phyloP scores from a whole-genome alignment of 768 basidiomycete species.

The Melanogaster broomeanus region DNA sequence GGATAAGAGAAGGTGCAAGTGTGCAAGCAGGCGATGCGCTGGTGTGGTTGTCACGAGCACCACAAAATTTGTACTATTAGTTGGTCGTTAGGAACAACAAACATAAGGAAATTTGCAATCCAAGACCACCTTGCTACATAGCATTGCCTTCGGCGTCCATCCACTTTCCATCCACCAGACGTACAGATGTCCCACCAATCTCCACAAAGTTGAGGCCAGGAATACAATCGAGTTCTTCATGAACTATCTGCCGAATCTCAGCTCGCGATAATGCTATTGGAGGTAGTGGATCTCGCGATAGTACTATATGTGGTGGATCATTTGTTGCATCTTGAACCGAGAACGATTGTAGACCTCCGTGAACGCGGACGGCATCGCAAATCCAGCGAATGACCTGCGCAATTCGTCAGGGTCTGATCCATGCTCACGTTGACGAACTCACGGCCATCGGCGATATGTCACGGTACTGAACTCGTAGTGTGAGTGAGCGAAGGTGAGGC shows the following conservation, averaged over 20 bases:
- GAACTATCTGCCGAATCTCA: neutral
- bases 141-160: neutral
- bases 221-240: neutral
- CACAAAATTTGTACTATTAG: too few relatives aligned
- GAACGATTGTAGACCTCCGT: neutral
- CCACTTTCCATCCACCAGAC: slow-evolving; percentile 8
- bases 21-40: slow-evolving; percentile 51
- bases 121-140: neutral
- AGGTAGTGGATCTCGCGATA: too few relatives aligned
- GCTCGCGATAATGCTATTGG: too few relatives aligned
- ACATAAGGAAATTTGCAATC: too few relatives aligned
- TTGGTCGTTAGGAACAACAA: too few relatives aligned
- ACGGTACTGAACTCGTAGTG: too few relatives aligned
- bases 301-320: too few relatives aligned
- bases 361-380: neutral
- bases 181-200: neutral
- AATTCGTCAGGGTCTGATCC: neutral
- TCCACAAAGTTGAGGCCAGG: slow-evolving; percentile 3
- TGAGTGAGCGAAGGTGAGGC: neutral
- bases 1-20: slow-evolving; percentile 42
- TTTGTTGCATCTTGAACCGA: neutral
- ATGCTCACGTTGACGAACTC: too few relatives aligned
- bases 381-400: neutral
- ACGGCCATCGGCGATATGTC: too few relatives aligned
- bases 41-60: slow-evolving; percentile 27